A percentile compares a stretch with the other conserved stretches of the same genome.
Conservation (phyloP, 2,329 filamentous ascomycete genomes). For the Trichophyton equinum region DNA sequence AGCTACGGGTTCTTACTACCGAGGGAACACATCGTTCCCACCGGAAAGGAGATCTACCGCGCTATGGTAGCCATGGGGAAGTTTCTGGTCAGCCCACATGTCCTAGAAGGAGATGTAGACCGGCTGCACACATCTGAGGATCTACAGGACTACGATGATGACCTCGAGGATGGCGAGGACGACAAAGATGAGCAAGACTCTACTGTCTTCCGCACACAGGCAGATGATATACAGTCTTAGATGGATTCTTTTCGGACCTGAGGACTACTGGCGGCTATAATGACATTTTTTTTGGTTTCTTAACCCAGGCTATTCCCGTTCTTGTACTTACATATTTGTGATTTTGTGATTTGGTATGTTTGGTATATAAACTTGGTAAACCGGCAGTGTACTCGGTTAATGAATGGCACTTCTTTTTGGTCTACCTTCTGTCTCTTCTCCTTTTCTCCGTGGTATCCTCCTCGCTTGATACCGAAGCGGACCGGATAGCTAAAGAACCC, state of each 20-base stretch:
- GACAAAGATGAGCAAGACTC: not conserved
- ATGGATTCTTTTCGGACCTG: not conserved
- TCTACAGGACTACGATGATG: not conserved
- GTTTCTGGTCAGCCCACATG: conserved; percentile 35
- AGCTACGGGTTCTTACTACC: conserved; percentile 90
- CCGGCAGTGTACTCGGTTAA: too few relatives aligned
- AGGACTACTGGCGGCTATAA: not conserved
- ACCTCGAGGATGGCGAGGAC: not conserved
- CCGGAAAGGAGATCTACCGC: conserved; percentile 74
- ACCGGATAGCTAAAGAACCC: not conserved
- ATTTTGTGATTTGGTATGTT: not conserved
- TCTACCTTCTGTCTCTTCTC: not conserved
- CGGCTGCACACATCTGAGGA: not conserved
- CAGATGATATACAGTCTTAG: not conserved
- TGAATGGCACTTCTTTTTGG: not conserved
- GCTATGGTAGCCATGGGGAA: conserved; percentile 74
- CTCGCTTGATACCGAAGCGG: not conserved
- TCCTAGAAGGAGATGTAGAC: not conserved
- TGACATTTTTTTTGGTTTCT: not conserved
- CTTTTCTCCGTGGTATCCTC: not conserved
- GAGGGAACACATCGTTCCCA: conserved; percentile 73
- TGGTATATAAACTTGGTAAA: too few relatives aligned
- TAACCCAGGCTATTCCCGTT: not conserved
- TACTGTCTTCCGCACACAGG: not conserved
- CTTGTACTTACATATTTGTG: not conserved